Conservation (phyloP, 2,329 filamentous ascomycete species). For the Claviceps humidiphila region DNA sequence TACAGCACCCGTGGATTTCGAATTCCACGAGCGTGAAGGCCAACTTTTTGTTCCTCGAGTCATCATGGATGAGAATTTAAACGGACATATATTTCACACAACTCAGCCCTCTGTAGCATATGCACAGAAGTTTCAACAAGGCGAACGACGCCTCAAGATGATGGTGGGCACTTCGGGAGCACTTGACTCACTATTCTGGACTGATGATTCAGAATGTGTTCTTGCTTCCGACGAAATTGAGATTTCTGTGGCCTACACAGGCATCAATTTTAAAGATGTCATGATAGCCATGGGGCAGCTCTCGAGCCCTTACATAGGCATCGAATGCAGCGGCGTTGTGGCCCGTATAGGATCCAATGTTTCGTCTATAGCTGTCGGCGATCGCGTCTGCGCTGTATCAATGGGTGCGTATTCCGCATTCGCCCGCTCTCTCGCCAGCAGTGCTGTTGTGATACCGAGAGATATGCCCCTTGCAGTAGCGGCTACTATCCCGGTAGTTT, state of each 20-base stretch:
- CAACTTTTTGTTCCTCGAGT: slow-evolving; percentile 17
- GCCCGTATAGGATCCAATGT: slow-evolving; percentile 7
- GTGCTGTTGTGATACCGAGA: slow-evolving; percentile 4
- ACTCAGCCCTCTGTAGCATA: slow-evolving; percentile 16
- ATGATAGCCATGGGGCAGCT: slow-evolving; percentile 13
- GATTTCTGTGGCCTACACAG: slow-evolving; percentile 28
- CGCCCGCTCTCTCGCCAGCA: slow-evolving; percentile 10
- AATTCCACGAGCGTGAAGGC: slow-evolving; percentile 18
- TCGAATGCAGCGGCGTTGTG: slow-evolving; percentile 14
- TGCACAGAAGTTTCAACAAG: slow-evolving; percentile 24
- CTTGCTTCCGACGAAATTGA: slow-evolving; percentile 25
- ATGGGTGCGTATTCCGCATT: slow-evolving; percentile 16
- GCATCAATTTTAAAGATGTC: slow-evolving; percentile 28
- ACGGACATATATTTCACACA: slow-evolving; percentile 15
- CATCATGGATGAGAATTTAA: slow-evolving; percentile 8
- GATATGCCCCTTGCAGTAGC: slow-evolving; percentile 17
- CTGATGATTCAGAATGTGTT: slow-evolving; percentile 17
- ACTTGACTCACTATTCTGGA: slow-evolving; percentile 27
- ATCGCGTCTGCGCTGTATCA: slow-evolving; percentile 13
- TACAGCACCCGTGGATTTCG: slow-evolving; percentile 13
- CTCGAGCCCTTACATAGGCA: slow-evolving; percentile 9
- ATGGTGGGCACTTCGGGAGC: slow-evolving; percentile 26
- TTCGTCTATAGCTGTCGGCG: slow-evolving; percentile 8
- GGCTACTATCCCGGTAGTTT: slow-evolving; percentile 11
- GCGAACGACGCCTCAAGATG: slow-evolving; percentile 20